Evolutionary conservation across 345 rosid genomes (phyloP), one percentile per base, ranked within the genome.

Genomic region (Eutrema yunnanense): DNA sequence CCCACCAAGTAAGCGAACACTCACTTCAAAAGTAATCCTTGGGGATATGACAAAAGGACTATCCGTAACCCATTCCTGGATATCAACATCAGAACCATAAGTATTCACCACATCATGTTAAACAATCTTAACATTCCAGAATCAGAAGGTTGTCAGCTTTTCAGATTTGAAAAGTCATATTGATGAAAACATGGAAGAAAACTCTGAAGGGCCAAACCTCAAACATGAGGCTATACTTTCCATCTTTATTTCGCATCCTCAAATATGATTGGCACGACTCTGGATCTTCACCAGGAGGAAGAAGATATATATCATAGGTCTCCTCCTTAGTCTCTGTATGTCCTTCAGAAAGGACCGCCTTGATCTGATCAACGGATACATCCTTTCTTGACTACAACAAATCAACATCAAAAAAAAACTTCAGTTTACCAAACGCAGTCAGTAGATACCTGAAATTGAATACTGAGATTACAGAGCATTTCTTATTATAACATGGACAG

Each of bases 201-300:
- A 51, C 9, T 64, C 55, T 40, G 38, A 49, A 50, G 50, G 53
- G 64, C 32, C 90, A 73, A 73, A 96, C 99, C 99, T 96, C 99
- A 83, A 96, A 92, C 99, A 96, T 96, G 73, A 96, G 99, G 80
- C 87, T 92, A 74, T 96, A 96, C 81, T 90, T 92, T 80, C 98
- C 99, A 70, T 96, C 98, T 86, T 90, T 96, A 67, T 96, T 96
- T 78, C 98, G 85, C 98, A 96, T 96, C 82, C 99, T 89, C 77
- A 92, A 71, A 79, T 96, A 96, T 40, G 99, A 96, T 63, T 96
- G 98, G 67, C 99, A 96, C 38, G 98, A 78, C 81, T 92, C 96
- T 43, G 89, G 90, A 85, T 96, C 98, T 87, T 96, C 99, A 73
- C 98, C 99, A 4, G 98, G 99, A 62, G 99, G 99, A 65, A 96